Base-by-base conservation (phyloP, 495 filamentous ascomycete species). In the Hypoxylon fragiforme region DNA sequence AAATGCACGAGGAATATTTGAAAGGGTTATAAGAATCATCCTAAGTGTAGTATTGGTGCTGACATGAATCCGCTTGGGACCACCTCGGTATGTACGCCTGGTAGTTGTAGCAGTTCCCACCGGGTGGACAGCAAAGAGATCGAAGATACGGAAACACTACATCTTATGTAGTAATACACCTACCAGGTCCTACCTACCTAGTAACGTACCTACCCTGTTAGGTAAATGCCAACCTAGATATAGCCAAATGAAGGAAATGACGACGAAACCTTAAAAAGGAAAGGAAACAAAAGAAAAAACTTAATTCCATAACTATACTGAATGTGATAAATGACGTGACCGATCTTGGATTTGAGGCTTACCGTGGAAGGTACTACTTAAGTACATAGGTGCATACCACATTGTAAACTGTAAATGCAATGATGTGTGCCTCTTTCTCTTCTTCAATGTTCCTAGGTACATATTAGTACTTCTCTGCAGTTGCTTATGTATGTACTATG, bases 41-140 rank as follows among this genome's bases (percentile, higher is more conserved):
- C 21, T 16, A 59, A 54, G 41, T 20, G 13, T 56, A 46, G 57
- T 39, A 54, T 24, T 40, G 24, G 46, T 51, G 38, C 28, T 13
- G 30, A 46, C 32, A 18, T 46, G 42, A 28, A 48, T 51, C 41
- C 16, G 6, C 51, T 56, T 51, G 57, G 57, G 52, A 48, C 57
- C 57, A n/a, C n/a, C n/a, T n/a, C n/a, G n/a, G n/a, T n/a, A n/a
- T n/a, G n/a, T n/a, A n/a, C n/a, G n/a, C n/a, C n/a, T n/a, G n/a
- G n/a, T n/a, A 61, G 57, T 61, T 51, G 57, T 61, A 61, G 43
- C 40, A 61, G 56, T 61, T 61, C 40, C 49, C 24, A 43, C 44
- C 43, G 48, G 38, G 24, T 47, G 47, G 43, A 43, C 32, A 57
- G 47, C 52, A 57, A 9, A 50, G 58, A 51, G 48, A 62, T 52